Percentiles rank a stretch among this genome's conserved stretches.
Evolutionary conservation across 805 yeast genomes (phyloP).

Genomic region (Pichia eremophila): DNA sequence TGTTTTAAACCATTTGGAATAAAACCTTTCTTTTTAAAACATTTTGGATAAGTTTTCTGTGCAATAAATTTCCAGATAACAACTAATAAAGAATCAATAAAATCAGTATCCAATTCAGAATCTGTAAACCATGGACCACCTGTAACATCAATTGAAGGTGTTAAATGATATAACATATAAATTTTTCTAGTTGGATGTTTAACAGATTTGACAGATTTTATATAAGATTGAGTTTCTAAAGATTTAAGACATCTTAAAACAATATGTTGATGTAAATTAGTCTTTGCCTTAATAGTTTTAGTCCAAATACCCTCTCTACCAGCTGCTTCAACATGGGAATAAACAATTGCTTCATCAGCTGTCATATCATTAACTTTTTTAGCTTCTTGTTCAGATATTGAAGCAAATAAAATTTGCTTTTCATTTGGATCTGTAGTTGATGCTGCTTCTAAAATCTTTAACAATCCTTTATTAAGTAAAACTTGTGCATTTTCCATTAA

Average conservation of each 20-base stretch:
- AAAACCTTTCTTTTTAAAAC: conserved; percentile 36
- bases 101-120: conserved; percentile 87
- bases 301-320: conserved; percentile 97
- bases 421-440: conserved; percentile 4
- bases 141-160: conserved; percentile 91
- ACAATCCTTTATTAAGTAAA: conserved; percentile 39
- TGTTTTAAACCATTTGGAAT: conserved; percentile 18
- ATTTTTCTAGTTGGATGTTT: conserved; percentile 89
- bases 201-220: conserved; percentile 84
- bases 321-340: conserved; percentile 83
- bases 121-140: conserved; percentile 99
- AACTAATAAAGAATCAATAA: conserved; percentile 71
- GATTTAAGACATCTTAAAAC: conserved; percentile 74
- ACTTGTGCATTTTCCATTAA: conserved; percentile 38
- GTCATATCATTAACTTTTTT: conserved; percentile 66
- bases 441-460: conserved; percentile 62
- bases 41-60: conserved; percentile 64
- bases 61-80: conserved; percentile 86
- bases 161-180: conserved; percentile 87
- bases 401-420: conserved; percentile 57
- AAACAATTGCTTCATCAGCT: conserved; percentile 83
- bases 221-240: conserved; percentile 69
- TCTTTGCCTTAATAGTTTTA: conserved; percentile 77
- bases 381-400: conserved; percentile 67
- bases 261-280: conserved; percentile 87